Conservation (phyloP, 768 basidiomycete species). For the Collybiopsis confluens region DNA sequence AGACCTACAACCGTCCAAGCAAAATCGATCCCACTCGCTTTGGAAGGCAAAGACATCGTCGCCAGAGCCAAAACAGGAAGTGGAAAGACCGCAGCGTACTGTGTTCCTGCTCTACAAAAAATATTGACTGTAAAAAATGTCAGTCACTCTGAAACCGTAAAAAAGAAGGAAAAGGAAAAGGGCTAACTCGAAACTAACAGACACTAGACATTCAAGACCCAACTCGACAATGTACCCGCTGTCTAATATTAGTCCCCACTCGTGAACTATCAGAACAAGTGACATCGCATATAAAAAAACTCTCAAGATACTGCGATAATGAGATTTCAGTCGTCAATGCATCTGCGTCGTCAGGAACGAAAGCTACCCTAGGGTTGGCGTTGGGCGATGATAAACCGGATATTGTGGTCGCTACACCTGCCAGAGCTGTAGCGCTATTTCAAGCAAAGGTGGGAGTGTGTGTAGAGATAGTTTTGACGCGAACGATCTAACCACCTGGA, state of each 20-base stretch:
- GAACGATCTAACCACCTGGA: background rate
- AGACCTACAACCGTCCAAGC: conserved; percentile 89
- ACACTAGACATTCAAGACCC: conserved; percentile 34
- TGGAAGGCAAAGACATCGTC: conserved; percentile 86
- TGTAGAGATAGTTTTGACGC: background rate
- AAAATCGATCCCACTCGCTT: conserved; percentile 87
- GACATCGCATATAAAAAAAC: conserved; percentile 54
- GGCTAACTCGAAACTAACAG: no score
- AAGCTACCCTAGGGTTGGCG: no score
- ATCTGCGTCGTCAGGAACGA: no score
- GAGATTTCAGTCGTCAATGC: conserved; percentile 70
- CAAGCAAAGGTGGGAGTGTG: conserved; percentile 57
- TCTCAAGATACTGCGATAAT: conserved; percentile 78
- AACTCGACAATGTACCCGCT: conserved; percentile 59
- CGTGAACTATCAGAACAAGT: conserved; percentile 93
- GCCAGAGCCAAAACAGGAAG: conserved; percentile 94
- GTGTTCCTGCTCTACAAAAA: conserved; percentile 86
- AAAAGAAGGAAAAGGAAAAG: no score
- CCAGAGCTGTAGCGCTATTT: conserved; percentile 61
- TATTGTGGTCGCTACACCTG: conserved; percentile 76
- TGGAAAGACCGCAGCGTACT: conserved; percentile 96
- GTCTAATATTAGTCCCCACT: conserved; percentile 82
- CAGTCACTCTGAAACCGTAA: conserved; percentile 28
- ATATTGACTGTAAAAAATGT: conserved; percentile 78
- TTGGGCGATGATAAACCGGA: conserved; percentile 84